Base-by-base conservation (phyloP, 1,139 yeast species). In the Scheffersomyces insectosa region DNA sequence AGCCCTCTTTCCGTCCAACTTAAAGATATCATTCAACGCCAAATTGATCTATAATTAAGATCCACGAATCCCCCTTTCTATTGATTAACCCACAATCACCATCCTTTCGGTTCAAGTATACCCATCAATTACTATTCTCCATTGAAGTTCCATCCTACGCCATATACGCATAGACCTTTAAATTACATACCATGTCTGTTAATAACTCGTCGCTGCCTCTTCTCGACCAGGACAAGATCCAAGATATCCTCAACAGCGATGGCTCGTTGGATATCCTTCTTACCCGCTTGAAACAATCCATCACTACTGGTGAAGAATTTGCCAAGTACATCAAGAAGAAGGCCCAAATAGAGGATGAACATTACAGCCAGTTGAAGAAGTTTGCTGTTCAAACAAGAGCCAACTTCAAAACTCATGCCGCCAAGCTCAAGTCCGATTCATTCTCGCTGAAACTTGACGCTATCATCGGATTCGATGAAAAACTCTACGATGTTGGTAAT, bases 221-320 rank as follows among this genome's bases (percentile, higher is more conserved):
- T 33, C 57, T 66, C 30, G 68, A 66, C 11, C 61, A 55, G 45
- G 69, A 64, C 42, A 49, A 60, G 33, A 62, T 70, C 45, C 55
- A 61, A 44, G 51, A 51, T 28, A 61, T 71, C 36, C 60, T 71
- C 38, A 68, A 68, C 40, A 59, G 74, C 42, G 80, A 75, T 48
- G 62, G 65, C 6, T 61, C 71, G 60, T 57, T 90, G 40, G 93
- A 86, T 48, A 74, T 89, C 0, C 72, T 93, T 30, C 69, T 91
- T 42, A 70, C 76, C 2, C 75, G 96, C 34, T 73, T 91, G 47
- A 93, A 93, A 64, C 91, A 85, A 59, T 82, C 91, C 50, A 73
- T 90, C 38, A 75, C 76, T 44, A 84, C 96, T 0, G 86, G 95
- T 47, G 96, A 89, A 55, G 98, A 93, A 60, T 83, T 89, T 55